These are phyloP conservation scores for Ogataea thermomethanolica DNA, from an alignment of 805 yeast genomes.

Conservation along the genomic window DNA sequence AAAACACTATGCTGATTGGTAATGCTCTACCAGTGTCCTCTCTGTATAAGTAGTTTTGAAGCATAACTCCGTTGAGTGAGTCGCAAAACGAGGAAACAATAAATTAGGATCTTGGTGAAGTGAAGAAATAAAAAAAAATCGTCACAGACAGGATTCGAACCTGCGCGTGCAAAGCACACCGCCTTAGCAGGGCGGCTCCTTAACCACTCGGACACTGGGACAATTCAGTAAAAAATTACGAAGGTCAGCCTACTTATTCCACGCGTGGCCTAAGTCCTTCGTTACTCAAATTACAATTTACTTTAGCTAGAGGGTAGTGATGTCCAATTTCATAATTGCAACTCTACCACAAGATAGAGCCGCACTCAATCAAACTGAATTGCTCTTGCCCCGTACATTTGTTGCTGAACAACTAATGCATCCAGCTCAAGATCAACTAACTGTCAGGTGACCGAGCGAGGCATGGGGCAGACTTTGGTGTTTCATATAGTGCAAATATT, in stretches of 20 bases:
- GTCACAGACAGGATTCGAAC: slow-evolving; percentile 99
- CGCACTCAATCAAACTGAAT: slow-evolving; percentile 58
- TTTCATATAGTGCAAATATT: slow-evolving; percentile 2
- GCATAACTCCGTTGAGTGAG: no score
- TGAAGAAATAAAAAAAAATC: slow-evolving; percentile 44
- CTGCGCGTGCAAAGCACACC: slow-evolving; percentile 94
- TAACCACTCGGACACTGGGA: slow-evolving; percentile 73
- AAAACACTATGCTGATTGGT: no score
- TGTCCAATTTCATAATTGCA: slow-evolving; percentile 40
- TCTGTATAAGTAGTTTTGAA: no score
- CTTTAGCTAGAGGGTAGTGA: background rate
- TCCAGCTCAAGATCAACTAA: slow-evolving; percentile 61
- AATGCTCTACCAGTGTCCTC: no score
- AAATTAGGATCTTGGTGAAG: no score
- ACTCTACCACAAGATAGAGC: slow-evolving; percentile 39
- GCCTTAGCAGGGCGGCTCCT: slow-evolving; percentile 82
- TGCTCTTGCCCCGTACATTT: slow-evolving; percentile 46
- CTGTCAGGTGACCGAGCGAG: slow-evolving; percentile 53
- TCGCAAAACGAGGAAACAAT: no score
- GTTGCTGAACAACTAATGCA: slow-evolving; percentile 23
- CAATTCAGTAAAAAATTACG: slow-evolving; percentile 19
- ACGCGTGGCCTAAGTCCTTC: no score
- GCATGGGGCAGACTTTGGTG: slow-evolving; percentile 45
- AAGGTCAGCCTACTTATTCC: background rate
- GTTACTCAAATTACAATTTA: background rate